These are phyloP conservation scores for Syzygium aqueum DNA, from an alignment of 345 rosid species.

Conservation along the genomic window DNA sequence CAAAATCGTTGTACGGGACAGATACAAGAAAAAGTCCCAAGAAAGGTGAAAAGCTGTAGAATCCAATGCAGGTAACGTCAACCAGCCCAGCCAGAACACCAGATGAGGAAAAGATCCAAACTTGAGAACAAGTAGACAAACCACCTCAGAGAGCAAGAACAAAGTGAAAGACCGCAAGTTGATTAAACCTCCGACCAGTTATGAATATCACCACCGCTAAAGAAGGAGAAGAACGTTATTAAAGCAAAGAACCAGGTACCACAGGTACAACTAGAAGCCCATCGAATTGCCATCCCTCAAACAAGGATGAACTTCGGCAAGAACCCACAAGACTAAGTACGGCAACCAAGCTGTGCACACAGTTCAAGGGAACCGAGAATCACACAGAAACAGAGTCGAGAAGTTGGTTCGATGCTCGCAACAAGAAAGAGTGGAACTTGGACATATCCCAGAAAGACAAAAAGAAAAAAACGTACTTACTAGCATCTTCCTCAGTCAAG, in stretches of 20 bases:
- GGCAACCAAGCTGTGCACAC: not conserved
- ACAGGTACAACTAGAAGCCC: not conserved
- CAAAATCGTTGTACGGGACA: not conserved
- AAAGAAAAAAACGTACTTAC: slow-evolving; percentile 84
- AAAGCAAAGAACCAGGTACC: not conserved
- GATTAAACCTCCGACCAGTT: not conserved
- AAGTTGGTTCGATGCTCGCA: not conserved
- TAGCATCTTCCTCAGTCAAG: slow-evolving; percentile 84
- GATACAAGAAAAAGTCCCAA: not conserved
- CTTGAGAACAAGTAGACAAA: not conserved
- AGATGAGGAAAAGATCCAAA: not conserved
- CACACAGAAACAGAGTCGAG: not conserved
- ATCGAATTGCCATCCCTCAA: not conserved
- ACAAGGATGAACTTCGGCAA: not conserved
- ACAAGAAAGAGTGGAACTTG: slow-evolving; percentile 6
- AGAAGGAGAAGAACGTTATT: not conserved
- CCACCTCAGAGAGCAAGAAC: not conserved
- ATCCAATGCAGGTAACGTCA: not conserved
- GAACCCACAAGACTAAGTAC: not conserved
- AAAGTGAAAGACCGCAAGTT: not conserved
- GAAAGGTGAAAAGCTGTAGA: not conserved
- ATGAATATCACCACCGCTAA: not conserved
- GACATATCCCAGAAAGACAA: slow-evolving; percentile 3
- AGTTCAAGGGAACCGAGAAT: not conserved
- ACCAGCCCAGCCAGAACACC: not conserved